Conservation (phyloP, 257 asterid species). For the Lantana camara region DNA sequence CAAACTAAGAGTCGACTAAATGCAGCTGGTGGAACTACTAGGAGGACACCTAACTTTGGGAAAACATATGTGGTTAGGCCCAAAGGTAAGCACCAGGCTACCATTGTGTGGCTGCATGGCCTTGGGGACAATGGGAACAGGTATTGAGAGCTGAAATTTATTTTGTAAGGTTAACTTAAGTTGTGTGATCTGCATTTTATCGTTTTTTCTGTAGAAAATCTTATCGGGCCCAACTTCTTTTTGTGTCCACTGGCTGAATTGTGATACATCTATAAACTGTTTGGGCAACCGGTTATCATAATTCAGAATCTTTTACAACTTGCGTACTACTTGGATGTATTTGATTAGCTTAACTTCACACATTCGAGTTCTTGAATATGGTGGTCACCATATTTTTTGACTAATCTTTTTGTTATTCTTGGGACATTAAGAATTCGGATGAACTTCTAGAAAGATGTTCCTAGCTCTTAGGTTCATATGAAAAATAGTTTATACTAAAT, state of each 20-base stretch:
- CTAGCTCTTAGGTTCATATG: not conserved
- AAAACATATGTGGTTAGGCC: constrained; percentile 80
- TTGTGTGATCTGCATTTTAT: not conserved
- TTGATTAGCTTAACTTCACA: not conserved
- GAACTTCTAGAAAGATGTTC: not conserved
- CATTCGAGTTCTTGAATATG: not conserved
- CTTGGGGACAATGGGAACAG: constrained; percentile 86
- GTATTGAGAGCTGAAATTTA: constrained; percentile 33
- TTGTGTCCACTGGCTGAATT: not conserved
- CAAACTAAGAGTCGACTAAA: constrained; percentile 21
- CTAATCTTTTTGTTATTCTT: not conserved
- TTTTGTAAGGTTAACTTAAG: not conserved
- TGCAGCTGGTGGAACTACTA: constrained; percentile 55
- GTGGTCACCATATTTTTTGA: not conserved
- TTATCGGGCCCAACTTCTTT: not conserved
- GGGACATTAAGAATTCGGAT: not conserved
- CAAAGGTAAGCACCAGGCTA: constrained; percentile 84
- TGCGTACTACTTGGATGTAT: not conserved
- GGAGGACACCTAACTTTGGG: constrained; percentile 74
- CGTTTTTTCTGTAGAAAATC: not conserved
- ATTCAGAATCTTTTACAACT: not conserved
- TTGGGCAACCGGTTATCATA: not conserved
- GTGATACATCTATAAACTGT: not conserved
- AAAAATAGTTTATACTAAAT: too few species aligned
- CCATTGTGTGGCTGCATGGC: constrained; percentile 89